Conservation (phyloP, 2,329 filamentous ascomycete species). For the Hypoxylon sp. region DNA sequence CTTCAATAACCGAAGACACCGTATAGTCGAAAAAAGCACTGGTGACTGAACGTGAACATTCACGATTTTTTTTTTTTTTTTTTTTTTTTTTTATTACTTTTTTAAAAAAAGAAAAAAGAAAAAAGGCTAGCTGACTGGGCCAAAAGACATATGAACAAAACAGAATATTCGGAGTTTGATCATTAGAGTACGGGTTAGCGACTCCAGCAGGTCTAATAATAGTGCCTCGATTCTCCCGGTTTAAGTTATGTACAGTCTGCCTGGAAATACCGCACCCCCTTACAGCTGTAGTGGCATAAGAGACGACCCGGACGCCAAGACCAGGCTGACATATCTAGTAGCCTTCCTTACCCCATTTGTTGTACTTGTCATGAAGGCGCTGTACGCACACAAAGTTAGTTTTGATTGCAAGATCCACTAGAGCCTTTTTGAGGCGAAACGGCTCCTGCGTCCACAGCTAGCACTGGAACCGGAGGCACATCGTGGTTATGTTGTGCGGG, state of each 20-base stretch:
- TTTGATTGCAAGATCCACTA: constrained; percentile 20
- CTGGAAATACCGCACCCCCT: constrained; percentile 34
- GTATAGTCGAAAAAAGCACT: constrained; percentile 9
- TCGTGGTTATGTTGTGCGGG: not conserved
- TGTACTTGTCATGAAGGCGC: constrained; percentile 95
- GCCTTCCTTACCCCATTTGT: constrained; percentile 99
- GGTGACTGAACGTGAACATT: constrained; percentile 16
- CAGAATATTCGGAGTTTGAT: not conserved
- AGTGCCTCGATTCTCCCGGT: constrained; percentile 23
- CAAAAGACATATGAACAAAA: constrained; percentile 1
- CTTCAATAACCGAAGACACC: not conserved
- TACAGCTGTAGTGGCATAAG: constrained; percentile 30
- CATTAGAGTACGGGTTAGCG: constrained; percentile 4
- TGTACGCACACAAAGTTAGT: constrained; percentile 54
- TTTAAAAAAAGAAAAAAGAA: no score
- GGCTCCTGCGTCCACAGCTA: not conserved
- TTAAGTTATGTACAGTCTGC: constrained; percentile 45
- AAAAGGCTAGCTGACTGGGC: not conserved
- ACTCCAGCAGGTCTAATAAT: constrained; percentile 9
- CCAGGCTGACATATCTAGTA: constrained; percentile 64
- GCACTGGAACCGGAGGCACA: not conserved
- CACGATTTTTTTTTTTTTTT: no score
- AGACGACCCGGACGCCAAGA: constrained; percentile 18
- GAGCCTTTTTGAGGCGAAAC: not conserved
- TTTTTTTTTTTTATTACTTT: no score